A percentile compares a stretch with the other conserved stretches of the same genome.
Evolutionary conservation across 345 rosid species (phyloP).

Genomic region (Sisymbrium irio): DNA sequence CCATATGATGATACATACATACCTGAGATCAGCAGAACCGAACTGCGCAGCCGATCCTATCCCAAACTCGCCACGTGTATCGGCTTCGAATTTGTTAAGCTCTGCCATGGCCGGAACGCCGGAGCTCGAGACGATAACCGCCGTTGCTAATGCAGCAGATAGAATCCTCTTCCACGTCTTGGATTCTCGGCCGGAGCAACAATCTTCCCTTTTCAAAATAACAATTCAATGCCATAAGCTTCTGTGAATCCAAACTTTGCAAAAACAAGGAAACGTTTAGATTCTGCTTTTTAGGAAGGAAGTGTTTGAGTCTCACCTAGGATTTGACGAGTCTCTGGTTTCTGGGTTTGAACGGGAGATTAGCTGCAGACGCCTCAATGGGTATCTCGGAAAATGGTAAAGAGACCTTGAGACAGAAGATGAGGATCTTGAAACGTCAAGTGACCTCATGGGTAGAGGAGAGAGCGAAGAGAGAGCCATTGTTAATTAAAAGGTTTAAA

Average conservation of each 20-base stretch:
- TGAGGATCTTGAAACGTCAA: constrained; percentile 19
- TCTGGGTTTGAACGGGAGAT: constrained; percentile 7
- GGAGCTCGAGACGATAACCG: constrained; percentile 51
- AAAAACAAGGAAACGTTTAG: background rate
- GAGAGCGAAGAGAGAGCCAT: constrained; percentile 35
- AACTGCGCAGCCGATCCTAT: constrained; percentile 91
- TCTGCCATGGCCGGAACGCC: constrained; percentile 69
- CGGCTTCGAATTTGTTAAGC: constrained; percentile 85
- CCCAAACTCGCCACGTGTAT: constrained; percentile 81
- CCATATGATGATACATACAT: background rate
- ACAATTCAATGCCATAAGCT: constrained; percentile 3
- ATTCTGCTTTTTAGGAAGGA: background rate
- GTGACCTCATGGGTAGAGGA: constrained; percentile 27
- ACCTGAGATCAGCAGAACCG: constrained; percentile 88
- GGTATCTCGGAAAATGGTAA: constrained; percentile 9
- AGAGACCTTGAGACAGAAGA: constrained; percentile 16
- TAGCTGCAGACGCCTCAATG: constrained; percentile 25
- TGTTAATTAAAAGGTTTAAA: constrained; percentile 1
- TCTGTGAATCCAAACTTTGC: background rate
- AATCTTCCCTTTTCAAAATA: constrained; percentile 53
- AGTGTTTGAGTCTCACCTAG: constrained; percentile 20
- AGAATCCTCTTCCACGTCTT: constrained; percentile 53
- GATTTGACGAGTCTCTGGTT: constrained; percentile 17
- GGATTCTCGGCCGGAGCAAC: constrained; percentile 27
- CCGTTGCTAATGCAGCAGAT: constrained; percentile 61